phyloP scores from a whole-genome alignment of 1,139 yeast genomes.

The Candida sanyaensis region DNA sequence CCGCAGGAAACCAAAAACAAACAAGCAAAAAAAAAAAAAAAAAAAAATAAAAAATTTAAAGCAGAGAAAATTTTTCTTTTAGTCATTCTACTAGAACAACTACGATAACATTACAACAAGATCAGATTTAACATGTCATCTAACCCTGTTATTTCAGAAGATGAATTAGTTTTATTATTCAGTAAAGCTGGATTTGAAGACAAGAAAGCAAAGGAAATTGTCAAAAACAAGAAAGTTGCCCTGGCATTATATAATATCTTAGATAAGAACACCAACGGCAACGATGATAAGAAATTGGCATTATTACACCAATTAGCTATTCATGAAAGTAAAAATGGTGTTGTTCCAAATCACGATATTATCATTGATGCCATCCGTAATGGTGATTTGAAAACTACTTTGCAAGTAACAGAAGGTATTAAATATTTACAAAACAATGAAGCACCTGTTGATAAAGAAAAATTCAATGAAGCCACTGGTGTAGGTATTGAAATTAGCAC shows the following conservation, averaged over 20 bases:
- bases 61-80: too few species aligned
- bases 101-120: too few species aligned
- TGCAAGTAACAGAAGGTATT: constrained; percentile 81
- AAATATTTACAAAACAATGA: constrained; percentile 61
- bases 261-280: constrained; percentile 16
- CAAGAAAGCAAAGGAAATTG: constrained; percentile 68
- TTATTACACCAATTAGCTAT: constrained; percentile 79
- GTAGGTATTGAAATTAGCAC: constrained; percentile 77
- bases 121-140: neutral
- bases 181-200: constrained; percentile 69
- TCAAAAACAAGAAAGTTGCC: constrained; percentile 84
- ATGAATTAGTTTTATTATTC: constrained; percentile 47
- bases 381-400: constrained; percentile 62
- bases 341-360: constrained; percentile 44
- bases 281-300: constrained; percentile 54
- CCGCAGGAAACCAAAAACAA: too few species aligned
- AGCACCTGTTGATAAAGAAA: constrained; percentile 36
- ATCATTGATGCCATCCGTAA: constrained; percentile 63
- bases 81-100: neutral
- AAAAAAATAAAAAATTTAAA: too few species aligned
- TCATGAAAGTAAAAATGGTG: constrained; percentile 49
- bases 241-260: constrained; percentile 64
- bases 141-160: constrained; percentile 13
- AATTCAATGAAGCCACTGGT: constrained; percentile 67
- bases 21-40: neutral